Evolutionary conservation across 2,329 filamentous ascomycete species (phyloP), one percentile per base, ranked within the genome.

Genomic region (Rhynchosporium graminicola): DNA sequence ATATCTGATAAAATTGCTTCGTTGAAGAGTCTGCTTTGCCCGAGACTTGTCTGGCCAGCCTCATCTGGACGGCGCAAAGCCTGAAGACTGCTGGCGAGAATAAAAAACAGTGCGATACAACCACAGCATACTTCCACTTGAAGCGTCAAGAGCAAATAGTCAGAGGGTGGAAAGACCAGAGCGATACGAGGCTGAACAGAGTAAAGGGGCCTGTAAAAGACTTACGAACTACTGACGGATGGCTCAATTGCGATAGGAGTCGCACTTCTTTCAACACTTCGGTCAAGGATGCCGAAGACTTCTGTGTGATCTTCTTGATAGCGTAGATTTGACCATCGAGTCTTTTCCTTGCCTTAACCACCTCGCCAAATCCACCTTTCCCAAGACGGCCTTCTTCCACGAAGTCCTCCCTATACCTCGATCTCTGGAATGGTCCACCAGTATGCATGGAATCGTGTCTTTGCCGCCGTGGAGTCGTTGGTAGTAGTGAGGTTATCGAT

Each of bases 331-430:
- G 90, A 0, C 91, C 91, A 74, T 98, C 95, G 3, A 97, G 85
- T 77, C 95, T 97, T 76, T 97, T 96, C 38, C 94, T 86, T 2
- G 94, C 94, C 75, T 97, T 96, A 60, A 98, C 92, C 28, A 99
- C 95, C 76, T 97, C 92, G 4, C 95, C 95, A 76, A 97, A 99
- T 0, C 94, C 95, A 48, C 95, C 95, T 74, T 94, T 96, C 3
- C 95, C 95, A 12, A 99, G 81, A 4, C 90, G 86, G 13, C 91
- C 92, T 72, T 95, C 88, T 76, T 98, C 93, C 20, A 93, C 87
- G 76, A 96, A 99, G 70, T 98, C 95, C 71, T 90, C 90, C 10
- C 83, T 84, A 73, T 97, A 99, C 65, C 94, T 86, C 13, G 72
- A 99, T 64, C 93, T 85, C 10, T 67, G 67, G 50, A 85, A 80